Evolutionary conservation across 1,284 basidiomycete genomes (phyloP).

Genomic region (Apiotrichum brassicae): DNA sequence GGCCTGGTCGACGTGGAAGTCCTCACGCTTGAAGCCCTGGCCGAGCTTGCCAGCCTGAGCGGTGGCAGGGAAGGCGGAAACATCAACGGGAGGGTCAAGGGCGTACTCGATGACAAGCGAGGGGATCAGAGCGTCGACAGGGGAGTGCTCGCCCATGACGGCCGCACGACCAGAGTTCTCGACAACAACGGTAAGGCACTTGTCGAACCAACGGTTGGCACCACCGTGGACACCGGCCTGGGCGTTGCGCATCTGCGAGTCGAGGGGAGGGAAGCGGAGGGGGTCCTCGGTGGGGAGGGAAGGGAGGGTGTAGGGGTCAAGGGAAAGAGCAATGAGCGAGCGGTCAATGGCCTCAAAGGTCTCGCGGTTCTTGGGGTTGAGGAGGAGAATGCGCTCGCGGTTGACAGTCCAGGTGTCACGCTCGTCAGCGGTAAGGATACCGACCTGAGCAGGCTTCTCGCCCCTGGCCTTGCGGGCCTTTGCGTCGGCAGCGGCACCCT

Average conservation of each 20-base stretch:
- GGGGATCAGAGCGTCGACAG: constrained; percentile 85
- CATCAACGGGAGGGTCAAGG: constrained; percentile 59
- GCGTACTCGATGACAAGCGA: constrained; percentile 85
- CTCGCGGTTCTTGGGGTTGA: constrained; percentile 60
- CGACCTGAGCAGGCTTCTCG: constrained; percentile 58
- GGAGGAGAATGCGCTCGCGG: constrained; percentile 60
- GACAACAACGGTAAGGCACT: constrained; percentile 73
- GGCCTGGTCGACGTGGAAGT: constrained; percentile 67
- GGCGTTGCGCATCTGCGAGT: constrained; percentile 71
- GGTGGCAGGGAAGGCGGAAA: constrained; percentile 42
- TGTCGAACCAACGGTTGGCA: constrained; percentile 89
- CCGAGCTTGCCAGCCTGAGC: constrained; percentile 1
- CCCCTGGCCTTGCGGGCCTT: constrained; percentile 52
- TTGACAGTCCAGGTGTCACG: constrained; percentile 80
- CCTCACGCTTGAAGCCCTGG: constrained; percentile 59
- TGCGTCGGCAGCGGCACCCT: constrained; percentile 65
- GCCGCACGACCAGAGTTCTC: constrained; percentile 81
- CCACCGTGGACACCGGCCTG: constrained; percentile 63
- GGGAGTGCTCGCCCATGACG: constrained; percentile 87
- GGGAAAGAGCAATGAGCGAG: constrained; percentile 66
- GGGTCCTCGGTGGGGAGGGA: constrained; percentile 48
- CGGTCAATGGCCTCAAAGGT: constrained; percentile 61
- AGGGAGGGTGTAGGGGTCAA: constrained; percentile 51
- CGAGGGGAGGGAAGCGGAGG: constrained; percentile 53
- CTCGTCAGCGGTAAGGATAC: constrained; percentile 70